Percentiles rank a stretch among this genome's conserved stretches.
Conservation (phyloP, 495 filamentous ascomycete species). For the Lepraria neglecta region DNA sequence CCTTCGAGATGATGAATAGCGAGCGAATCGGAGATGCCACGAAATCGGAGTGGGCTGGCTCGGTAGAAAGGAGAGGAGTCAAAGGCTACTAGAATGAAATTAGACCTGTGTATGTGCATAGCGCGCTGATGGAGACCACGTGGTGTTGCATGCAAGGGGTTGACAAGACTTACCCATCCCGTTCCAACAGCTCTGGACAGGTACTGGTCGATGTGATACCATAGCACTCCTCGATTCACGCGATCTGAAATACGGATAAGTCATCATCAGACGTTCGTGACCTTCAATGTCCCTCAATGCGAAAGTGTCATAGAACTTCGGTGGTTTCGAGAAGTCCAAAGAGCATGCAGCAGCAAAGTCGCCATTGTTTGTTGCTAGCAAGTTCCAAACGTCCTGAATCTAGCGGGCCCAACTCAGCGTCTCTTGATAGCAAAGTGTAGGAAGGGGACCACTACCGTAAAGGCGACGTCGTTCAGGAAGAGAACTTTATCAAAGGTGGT, state of each 20-base stretch:
- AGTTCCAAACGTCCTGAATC: slow-evolving; percentile 39
- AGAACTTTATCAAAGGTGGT: slow-evolving; percentile 57
- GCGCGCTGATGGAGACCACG: not conserved
- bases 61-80: slow-evolving; percentile 53
- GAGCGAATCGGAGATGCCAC: slow-evolving; percentile 63
- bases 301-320: slow-evolving; percentile 75
- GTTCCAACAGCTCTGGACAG: slow-evolving; percentile 77
- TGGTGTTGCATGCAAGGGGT: not conserved
- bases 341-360: slow-evolving; percentile 74
- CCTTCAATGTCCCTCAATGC: slow-evolving; percentile 68
- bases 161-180: slow-evolving; percentile 46
- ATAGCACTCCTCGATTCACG: slow-evolving; percentile 52
- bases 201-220: slow-evolving; percentile 48
- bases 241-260: slow-evolving; percentile 72
- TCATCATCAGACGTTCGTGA: slow-evolving; percentile 51
- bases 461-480: slow-evolving; percentile 71
- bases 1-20: slow-evolving; percentile 64
- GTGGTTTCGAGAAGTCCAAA: slow-evolving; percentile 64
- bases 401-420: not conserved
- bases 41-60: slow-evolving; percentile 41
- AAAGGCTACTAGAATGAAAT: slow-evolving; percentile 40
- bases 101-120: not conserved
- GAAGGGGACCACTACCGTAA: slow-evolving; percentile 45
- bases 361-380: slow-evolving; percentile 66
- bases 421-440: slow-evolving; percentile 6